Conservation (phyloP, 768 basidiomycete genomes). For the Psilocybe subaeruginosa region DNA sequence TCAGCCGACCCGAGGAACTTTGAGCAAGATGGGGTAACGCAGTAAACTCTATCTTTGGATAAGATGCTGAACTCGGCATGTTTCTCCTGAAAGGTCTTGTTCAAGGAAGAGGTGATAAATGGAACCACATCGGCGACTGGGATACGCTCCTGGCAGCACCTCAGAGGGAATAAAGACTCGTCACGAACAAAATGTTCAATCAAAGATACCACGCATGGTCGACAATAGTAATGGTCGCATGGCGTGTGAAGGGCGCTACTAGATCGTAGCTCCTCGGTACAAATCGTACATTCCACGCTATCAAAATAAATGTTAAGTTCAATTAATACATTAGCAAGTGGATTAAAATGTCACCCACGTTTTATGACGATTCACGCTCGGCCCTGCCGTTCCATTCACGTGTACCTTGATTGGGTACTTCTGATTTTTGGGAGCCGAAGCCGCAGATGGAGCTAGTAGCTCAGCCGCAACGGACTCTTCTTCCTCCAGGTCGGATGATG, state of each 20-base stretch:
- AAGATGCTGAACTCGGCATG: conserved; percentile 46
- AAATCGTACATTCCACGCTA: neutral
- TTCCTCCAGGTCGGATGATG: too few species aligned
- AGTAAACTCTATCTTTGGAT: conserved; percentile 49
- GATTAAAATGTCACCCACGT: neutral
- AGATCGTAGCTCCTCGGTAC: neutral
- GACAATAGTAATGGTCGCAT: conserved; percentile 51
- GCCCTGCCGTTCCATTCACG: neutral
- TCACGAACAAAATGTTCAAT: conserved; percentile 44
- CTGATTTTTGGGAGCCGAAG: neutral
- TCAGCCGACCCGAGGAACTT: conserved; percentile 50
- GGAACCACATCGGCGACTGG: conserved; percentile 11
- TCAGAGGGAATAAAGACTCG: conserved; percentile 53
- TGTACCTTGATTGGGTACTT: neutral
- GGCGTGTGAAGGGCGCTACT: conserved; percentile 34
- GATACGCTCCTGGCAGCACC: conserved; percentile 48
- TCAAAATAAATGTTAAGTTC: neutral
- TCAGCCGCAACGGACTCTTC: too few species aligned
- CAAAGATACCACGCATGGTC: conserved; percentile 41
- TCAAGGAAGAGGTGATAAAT: conserved; percentile 28
- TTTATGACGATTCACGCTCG: neutral
- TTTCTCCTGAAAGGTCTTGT: conserved; percentile 40
- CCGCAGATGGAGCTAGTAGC: neutral
- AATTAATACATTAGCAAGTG: neutral
- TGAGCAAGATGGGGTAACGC: conserved; percentile 50